Percentiles rank a stretch among this genome's conserved stretches.
phyloP scores from a whole-genome alignment of 1,139 yeast species.

The Lizanozyma gosingica region DNA sequence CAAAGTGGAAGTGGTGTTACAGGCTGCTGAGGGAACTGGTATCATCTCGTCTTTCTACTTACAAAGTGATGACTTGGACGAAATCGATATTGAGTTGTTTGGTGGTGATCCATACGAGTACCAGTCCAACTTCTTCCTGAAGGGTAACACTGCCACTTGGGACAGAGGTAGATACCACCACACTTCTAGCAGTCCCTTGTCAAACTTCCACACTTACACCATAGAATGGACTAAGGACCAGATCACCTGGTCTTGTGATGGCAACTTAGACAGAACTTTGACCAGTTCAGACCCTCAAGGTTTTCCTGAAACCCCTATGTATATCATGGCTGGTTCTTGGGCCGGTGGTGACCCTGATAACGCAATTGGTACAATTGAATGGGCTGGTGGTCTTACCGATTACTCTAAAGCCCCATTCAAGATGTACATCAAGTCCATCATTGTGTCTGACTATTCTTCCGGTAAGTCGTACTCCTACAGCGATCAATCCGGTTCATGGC shows the following conservation, averaged over 20 bases:
- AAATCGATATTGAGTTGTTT: conserved; percentile 77
- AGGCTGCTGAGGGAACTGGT: conserved; percentile 71
- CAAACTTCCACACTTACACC: conserved; percentile 62
- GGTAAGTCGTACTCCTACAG: conserved; percentile 27
- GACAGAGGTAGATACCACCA: conserved; percentile 70
- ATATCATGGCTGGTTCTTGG: conserved; percentile 45
- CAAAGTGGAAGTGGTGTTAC: conserved; percentile 59
- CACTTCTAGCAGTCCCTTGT: conserved; percentile 39
- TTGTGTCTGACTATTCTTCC: conserved; percentile 24
- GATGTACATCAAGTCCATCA: conserved; percentile 21
- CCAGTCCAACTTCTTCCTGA: conserved; percentile 75
- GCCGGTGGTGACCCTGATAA: conserved; percentile 32
- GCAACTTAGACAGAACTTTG: conserved; percentile 48
- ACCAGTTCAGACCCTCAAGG: conserved; percentile 46
- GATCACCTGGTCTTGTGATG: conserved; percentile 57
- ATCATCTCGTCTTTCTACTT: conserved; percentile 71
- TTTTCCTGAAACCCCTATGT: conserved; percentile 77
- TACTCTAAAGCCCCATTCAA: conserved; percentile 27
- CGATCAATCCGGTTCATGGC: conserved; percentile 3
- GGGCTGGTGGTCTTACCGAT: conserved; percentile 37
- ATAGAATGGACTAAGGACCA: conserved; percentile 69
- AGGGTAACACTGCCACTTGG: conserved; percentile 69
- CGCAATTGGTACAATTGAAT: conserved; percentile 39
- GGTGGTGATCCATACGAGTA: conserved; percentile 68
- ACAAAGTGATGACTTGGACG: conserved; percentile 82